These are phyloP conservation scores for Candida taoyuanica DNA, from an alignment of 805 yeast genomes.

Conservation along the genomic window DNA sequence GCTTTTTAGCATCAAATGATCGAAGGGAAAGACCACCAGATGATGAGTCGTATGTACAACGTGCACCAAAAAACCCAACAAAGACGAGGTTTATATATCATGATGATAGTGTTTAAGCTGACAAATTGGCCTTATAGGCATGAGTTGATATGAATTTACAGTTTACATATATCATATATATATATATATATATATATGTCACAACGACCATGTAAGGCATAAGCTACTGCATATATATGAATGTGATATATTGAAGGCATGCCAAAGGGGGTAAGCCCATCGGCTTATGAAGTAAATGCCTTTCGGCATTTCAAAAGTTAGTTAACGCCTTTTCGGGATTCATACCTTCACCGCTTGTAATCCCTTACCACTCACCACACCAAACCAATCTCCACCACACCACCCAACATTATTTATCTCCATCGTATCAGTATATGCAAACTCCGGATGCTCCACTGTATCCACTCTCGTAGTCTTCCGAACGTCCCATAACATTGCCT, in stretches of 20 bases:
- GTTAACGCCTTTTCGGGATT: too few species aligned
- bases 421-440: slow-evolving; percentile 54
- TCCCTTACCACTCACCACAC: slow-evolving; percentile 41
- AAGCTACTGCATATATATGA: too few species aligned
- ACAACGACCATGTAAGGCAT: not conserved
- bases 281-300: not conserved
- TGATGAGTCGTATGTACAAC: slow-evolving; percentile 42
- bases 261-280: too few species aligned
- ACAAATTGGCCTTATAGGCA: too few species aligned
- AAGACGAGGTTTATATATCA: slow-evolving; percentile 48
- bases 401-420: slow-evolving; percentile 80
- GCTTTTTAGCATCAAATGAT: slow-evolving; percentile 52
- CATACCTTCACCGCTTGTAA: slow-evolving; percentile 30
- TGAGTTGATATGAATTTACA: too few species aligned
- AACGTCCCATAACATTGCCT: slow-evolving; percentile 66
- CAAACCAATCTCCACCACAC: slow-evolving; percentile 80
- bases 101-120: slow-evolving; percentile 43
- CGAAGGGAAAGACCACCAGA: slow-evolving; percentile 51
- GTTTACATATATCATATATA: too few species aligned
- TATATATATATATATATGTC: too few species aligned
- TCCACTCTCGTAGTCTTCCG: slow-evolving; percentile 6
- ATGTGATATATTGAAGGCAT: too few species aligned
- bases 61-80: slow-evolving; percentile 58
- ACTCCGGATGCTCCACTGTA: slow-evolving; percentile 27
- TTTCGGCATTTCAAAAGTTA: not conserved